Evolutionary conservation across 164 flowering plant genomes (phyloP).

Genomic region (Nymphaea colorata): DNA sequence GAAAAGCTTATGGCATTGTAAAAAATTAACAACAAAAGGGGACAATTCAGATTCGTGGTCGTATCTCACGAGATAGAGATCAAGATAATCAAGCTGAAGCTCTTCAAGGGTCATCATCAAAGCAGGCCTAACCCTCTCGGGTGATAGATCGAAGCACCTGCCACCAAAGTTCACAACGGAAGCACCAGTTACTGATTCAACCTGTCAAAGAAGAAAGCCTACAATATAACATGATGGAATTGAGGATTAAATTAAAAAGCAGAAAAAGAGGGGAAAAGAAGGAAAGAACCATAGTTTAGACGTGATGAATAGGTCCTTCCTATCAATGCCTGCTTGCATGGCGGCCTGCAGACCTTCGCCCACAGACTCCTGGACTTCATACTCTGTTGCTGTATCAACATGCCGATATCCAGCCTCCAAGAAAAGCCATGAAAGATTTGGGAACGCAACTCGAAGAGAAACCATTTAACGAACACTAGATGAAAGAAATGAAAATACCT

Average conservation of each 20-base stretch:
- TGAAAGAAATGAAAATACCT: constrained; percentile 13
- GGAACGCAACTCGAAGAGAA: not conserved
- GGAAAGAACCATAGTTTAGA: constrained; percentile 33
- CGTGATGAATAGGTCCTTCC: constrained; percentile 39
- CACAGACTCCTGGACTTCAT: constrained; percentile 42
- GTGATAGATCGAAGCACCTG: constrained; percentile 13
- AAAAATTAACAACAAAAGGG: no score
- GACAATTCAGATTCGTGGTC: not conserved
- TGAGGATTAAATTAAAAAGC: no score
- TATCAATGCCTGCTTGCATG: constrained; percentile 37
- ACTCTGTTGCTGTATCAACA: constrained; percentile 33
- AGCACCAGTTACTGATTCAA: no score
- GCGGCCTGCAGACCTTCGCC: constrained; percentile 31
- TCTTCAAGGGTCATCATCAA: constrained; percentile 35
- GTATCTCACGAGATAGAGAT: constrained; percentile 36
- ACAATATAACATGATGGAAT: not conserved
- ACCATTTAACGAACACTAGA: not conserved
- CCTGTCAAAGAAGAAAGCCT: no score
- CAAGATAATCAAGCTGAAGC: constrained; percentile 45
- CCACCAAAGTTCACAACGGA: not conserved
- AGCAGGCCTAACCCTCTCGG: constrained; percentile 38
- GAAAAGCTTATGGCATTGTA: not conserved
- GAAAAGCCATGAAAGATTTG: not conserved
- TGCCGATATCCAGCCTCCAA: constrained; percentile 43
- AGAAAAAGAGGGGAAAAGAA: not conserved